A percentile compares a stretch with the other conserved stretches of the same genome.
phyloP scores from a whole-genome alignment of 1,139 yeast genomes.

The Chernovozyma sophiae-reginae region DNA sequence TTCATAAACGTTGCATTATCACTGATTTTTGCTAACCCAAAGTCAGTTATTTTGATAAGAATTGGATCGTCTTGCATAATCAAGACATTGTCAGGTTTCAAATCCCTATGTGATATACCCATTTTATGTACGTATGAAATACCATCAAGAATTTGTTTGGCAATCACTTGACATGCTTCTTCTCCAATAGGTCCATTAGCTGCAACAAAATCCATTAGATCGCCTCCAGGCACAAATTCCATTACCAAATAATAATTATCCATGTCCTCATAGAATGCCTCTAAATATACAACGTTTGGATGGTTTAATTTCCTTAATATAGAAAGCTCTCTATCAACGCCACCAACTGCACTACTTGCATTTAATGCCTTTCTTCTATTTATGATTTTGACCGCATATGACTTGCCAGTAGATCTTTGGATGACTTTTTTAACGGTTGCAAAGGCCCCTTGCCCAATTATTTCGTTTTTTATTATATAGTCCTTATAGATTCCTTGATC shows the following conservation, averaged over 20 bases:
- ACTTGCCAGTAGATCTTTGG: constrained; percentile 76
- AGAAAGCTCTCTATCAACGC: constrained; percentile 81
- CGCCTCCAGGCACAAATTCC: constrained; percentile 98
- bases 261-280: constrained; percentile 80
- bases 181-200: constrained; percentile 90
- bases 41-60: constrained; percentile 84
- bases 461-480: constrained; percentile 75
- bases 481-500: constrained; percentile 62
- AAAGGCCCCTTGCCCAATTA: constrained; percentile 95
- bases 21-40: constrained; percentile 81
- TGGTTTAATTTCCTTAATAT: constrained; percentile 75
- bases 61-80: constrained; percentile 92
- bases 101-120: constrained; percentile 90
- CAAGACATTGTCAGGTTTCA: constrained; percentile 88
- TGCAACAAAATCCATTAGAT: constrained; percentile 92
- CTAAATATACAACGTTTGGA: constrained; percentile 76
- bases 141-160: constrained; percentile 80
- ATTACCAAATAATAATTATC: constrained; percentile 81
- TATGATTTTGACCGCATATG: constrained; percentile 88
- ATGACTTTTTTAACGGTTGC: constrained; percentile 92
- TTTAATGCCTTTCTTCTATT: constrained; percentile 72
- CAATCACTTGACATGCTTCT: constrained; percentile 80
- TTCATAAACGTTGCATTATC: constrained; percentile 76
- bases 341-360: constrained; percentile 59
- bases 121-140: constrained; percentile 80